Conservation (phyloP, 768 basidiomycete species). For the Gloeostereum incarnatum region DNA sequence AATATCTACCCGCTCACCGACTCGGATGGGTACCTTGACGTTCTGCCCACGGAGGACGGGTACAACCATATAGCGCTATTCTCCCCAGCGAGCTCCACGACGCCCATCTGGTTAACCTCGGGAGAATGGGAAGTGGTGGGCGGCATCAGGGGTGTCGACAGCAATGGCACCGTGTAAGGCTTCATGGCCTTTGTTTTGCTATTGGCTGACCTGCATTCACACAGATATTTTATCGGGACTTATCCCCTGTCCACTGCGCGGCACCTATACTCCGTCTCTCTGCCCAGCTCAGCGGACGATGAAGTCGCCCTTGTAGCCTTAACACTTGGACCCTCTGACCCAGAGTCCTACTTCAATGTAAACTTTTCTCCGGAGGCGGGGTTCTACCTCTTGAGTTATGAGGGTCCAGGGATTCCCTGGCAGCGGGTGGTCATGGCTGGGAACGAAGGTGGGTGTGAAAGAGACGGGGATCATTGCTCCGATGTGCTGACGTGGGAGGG, state of each 20-base stretch:
- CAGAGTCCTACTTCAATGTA: conserved; percentile 48
- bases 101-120: conserved; percentile 75
- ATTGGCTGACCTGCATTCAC: conserved; percentile 9
- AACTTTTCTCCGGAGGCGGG: conserved; percentile 81
- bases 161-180: conserved; percentile 60
- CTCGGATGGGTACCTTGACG: conserved; percentile 75
- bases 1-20: conserved; percentile 52
- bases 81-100: conserved; percentile 58
- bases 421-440: conserved; percentile 64
- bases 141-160: conserved; percentile 65
- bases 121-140: conserved; percentile 88
- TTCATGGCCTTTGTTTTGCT: conserved; percentile 5
- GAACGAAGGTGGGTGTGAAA: conserved; percentile 26
- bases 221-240: conserved; percentile 84
- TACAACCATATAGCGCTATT: conserved; percentile 93
- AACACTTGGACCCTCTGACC: conserved; percentile 26
- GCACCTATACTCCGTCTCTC: conserved; percentile 69
- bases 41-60: conserved; percentile 74
- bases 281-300: conserved; percentile 39
- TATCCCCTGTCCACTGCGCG: conserved; percentile 75
- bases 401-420: conserved; percentile 81
- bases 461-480: neutral
- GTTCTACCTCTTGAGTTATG: conserved; percentile 75
- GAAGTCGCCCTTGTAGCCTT: conserved; percentile 9
- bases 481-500: neutral